phyloP scores from a whole-genome alignment of 2,329 filamentous ascomycete genomes.

The Aspergillus felis region DNA sequence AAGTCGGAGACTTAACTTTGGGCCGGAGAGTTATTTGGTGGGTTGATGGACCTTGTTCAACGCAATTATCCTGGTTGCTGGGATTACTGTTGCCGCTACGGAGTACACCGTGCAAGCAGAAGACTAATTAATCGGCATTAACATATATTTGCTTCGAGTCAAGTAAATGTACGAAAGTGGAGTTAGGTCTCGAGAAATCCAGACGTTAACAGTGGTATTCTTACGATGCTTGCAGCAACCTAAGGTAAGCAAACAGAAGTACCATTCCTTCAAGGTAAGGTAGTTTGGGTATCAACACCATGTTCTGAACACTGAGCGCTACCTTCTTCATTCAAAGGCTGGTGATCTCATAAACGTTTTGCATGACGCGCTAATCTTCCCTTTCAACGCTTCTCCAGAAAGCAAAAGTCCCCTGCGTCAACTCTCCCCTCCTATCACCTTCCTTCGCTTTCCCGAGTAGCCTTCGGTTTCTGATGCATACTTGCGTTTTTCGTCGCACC shows the following conservation, averaged over 20 bases:
- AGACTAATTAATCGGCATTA: background rate
- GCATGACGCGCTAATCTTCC: background rate
- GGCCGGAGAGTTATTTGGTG: background rate
- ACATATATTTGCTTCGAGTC: background rate
- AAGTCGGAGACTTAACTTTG: background rate
- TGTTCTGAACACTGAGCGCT: background rate
- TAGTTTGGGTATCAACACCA: background rate
- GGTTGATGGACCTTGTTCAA: background rate
- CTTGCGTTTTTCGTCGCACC: background rate
- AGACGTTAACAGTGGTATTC: too few species aligned
- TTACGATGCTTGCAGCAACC: background rate
- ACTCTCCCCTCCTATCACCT: background rate
- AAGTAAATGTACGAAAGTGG: background rate
- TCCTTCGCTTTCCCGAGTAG: background rate
- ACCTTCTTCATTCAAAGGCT: background rate
- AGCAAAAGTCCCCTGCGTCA: background rate
- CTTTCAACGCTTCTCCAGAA: background rate
- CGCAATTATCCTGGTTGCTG: background rate
- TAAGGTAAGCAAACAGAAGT: background rate
- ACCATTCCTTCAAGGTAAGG: background rate
- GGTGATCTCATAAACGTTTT: background rate
- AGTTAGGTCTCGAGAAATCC: too few species aligned
- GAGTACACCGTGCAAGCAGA: background rate
- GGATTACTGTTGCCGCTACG: background rate
- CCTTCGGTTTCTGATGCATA: background rate